Conservation (phyloP, 1,139 yeast genomes). For the Diutina neorugosa region DNA sequence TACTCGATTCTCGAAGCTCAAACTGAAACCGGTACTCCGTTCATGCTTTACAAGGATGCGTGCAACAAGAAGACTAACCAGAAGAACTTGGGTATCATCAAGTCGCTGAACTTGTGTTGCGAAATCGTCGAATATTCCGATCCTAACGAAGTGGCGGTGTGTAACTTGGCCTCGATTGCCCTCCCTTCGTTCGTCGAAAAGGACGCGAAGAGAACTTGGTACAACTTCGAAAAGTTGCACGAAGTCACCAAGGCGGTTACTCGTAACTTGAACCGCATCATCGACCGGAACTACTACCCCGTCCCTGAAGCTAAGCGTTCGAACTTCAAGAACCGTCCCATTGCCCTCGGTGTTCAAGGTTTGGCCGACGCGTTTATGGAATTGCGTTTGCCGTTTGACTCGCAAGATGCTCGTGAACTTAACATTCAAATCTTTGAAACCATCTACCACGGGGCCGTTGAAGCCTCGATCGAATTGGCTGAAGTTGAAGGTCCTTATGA, state of each 20-base stretch:
- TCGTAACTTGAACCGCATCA: conserved; percentile 61
- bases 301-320: conserved; percentile 57
- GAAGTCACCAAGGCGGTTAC: conserved; percentile 63
- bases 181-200: conserved; percentile 38
- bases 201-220: conserved; percentile 30
- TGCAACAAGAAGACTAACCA: conserved; percentile 44
- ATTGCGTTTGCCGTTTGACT: conserved; percentile 70
- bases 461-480: conserved; percentile 70
- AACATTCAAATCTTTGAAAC: conserved; percentile 82
- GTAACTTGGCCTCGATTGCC: conserved; percentile 43
- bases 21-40: conserved; percentile 51
- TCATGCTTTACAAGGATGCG: conserved; percentile 45
- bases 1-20: conserved; percentile 40
- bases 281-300: conserved; percentile 74
- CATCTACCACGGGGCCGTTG: conserved; percentile 77
- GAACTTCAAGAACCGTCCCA: conserved; percentile 71
- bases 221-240: conserved; percentile 63
- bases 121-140: conserved; percentile 46
- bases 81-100: conserved; percentile 41
- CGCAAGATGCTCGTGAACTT: conserved; percentile 54
- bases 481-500: conserved; percentile 52
- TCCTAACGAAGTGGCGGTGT: conserved; percentile 43
- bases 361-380: conserved; percentile 76
- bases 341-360: conserved; percentile 86
- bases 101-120: conserved; percentile 47